These are phyloP conservation scores for Irpex rosettiformis DNA, from an alignment of 1,284 basidiomycete genomes.

Conservation along the genomic window DNA sequence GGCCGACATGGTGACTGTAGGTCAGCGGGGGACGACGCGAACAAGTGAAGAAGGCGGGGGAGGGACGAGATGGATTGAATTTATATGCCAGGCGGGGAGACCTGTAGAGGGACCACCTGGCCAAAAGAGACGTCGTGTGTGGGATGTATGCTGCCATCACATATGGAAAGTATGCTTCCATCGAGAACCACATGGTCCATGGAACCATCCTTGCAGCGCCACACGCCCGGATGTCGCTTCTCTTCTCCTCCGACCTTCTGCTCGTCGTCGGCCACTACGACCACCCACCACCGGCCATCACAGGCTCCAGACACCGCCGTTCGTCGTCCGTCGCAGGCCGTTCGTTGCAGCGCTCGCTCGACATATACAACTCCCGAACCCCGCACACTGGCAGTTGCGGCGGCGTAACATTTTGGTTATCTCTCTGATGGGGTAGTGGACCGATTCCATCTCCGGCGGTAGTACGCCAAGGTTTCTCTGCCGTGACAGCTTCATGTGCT, in stretches of 20 bases:
- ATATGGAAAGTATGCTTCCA: too few species aligned
- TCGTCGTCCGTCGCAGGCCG: neutral
- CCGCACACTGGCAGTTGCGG: neutral
- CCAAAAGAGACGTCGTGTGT: neutral
- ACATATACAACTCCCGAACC: neutral
- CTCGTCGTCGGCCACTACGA: neutral
- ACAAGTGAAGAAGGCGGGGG: neutral
- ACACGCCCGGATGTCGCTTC: neutral
- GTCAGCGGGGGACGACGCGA: neutral
- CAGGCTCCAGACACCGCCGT: neutral
- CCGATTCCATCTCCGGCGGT: neutral
- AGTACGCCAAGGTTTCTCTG: neutral
- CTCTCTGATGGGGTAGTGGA: neutral
- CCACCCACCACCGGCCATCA: neutral
- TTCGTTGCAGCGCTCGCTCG: neutral
- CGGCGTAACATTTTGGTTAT: neutral
- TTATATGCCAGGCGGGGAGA: neutral
- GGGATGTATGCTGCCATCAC: neutral
- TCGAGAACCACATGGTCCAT: too few species aligned
- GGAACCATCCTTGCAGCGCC: neutral
- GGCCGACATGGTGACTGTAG: constrained; percentile 4
- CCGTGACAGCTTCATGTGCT: neutral
- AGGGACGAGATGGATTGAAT: neutral
- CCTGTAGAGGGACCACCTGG: neutral
- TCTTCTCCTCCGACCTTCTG: neutral